Conservation (phyloP, 306 rosid genomes). For the Prunus mira region DNA sequence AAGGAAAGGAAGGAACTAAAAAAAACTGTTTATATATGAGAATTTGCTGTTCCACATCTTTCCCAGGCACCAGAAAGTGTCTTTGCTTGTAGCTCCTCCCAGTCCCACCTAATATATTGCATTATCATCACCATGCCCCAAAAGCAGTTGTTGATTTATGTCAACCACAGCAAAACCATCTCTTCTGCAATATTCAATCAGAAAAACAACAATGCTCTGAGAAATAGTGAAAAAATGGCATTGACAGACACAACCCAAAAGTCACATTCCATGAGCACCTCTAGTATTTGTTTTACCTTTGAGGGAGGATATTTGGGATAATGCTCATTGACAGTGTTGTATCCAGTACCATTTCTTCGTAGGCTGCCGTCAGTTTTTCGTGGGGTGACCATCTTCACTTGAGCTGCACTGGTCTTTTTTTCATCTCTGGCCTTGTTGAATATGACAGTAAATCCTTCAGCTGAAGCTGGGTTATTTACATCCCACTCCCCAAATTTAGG, state of each 20-base stretch:
- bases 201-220: not conserved
- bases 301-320: slow-evolving; percentile 32
- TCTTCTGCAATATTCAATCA: slow-evolving; percentile 52
- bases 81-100: slow-evolving; percentile 9
- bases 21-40: not conserved
- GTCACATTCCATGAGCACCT: not conserved
- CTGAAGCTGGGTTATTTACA: slow-evolving; percentile 82
- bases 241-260: too few relatives aligned
- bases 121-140: not conserved
- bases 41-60: slow-evolving; percentile 16
- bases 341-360: slow-evolving; percentile 13
- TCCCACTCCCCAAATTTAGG: slow-evolving; percentile 96
- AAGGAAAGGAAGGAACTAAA: not conserved
- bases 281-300: slow-evolving; percentile 35
- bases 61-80: slow-evolving; percentile 13
- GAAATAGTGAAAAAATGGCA: not conserved
- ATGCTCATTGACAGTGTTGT: slow-evolving; percentile 19
- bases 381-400: slow-evolving; percentile 29
- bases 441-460: slow-evolving; percentile 84
- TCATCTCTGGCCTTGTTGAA: slow-evolving; percentile 88
- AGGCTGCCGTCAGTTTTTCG: slow-evolving; percentile 28
- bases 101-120: not conserved
- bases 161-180: slow-evolving; percentile 84
- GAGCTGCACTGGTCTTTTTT: slow-evolving; percentile 50
- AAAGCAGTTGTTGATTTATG: slow-evolving; percentile 4